A percentile compares a stretch with the other conserved stretches of the same genome.
These are phyloP conservation scores for Cenchrus fungigraminus DNA, from an alignment of 176 grass and related monocot genomes.

Conservation along the genomic window DNA sequence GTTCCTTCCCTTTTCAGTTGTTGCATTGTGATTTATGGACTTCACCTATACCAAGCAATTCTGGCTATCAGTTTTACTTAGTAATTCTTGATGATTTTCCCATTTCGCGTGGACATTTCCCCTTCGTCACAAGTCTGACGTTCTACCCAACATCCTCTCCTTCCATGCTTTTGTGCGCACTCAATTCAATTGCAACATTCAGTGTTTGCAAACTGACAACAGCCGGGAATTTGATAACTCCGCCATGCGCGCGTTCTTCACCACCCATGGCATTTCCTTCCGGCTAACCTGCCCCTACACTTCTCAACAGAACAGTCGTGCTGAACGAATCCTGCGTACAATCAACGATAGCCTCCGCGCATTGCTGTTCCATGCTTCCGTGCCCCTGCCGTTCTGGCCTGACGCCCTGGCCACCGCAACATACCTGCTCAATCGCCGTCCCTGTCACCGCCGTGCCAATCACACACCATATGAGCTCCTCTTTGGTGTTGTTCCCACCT, in stretches of 20 bases:
- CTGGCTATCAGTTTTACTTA: not conserved
- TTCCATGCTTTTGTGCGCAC: not conserved
- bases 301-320: not conserved
- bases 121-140: not conserved
- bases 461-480: not conserved
- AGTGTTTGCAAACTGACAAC: not conserved
- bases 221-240: not conserved
- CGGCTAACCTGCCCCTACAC: not conserved
- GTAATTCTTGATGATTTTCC: not conserved
- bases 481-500: fast-evolving
- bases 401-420: not conserved
- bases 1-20: not conserved
- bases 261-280: not conserved
- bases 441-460: fast-evolving
- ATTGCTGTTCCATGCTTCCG: not conserved
- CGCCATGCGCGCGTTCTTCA: not conserved
- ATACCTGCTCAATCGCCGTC: not conserved
- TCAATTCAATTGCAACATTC: fast-evolving
- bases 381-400: not conserved
- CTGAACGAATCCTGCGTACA: not conserved
- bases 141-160: not conserved
- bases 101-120: not conserved
- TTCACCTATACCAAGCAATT: not conserved
- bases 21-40: not conserved
- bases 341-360: not conserved